Percentiles rank a stretch among this genome's conserved stretches.
Evolutionary conservation across 352 stramenopile species (phyloP).

Genomic region (Elongisporangium senticosum): DNA sequence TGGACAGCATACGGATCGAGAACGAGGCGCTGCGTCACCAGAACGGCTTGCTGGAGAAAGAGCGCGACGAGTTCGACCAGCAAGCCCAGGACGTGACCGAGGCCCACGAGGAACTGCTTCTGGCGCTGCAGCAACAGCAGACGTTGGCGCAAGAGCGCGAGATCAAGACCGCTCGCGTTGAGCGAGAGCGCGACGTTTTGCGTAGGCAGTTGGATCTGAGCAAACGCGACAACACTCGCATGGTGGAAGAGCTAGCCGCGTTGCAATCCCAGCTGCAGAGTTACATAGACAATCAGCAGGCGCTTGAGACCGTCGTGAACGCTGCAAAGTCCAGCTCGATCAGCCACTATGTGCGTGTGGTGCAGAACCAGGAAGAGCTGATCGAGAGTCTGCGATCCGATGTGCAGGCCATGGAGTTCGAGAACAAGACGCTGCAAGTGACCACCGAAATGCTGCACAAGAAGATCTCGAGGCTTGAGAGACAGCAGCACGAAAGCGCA

Average conservation of each 20-base stretch:
- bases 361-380: slow-evolving; percentile 39
- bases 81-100: slow-evolving; percentile 20
- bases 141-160: slow-evolving; percentile 28
- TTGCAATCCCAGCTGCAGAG: slow-evolving; percentile 37
- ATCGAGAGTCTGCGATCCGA: slow-evolving; percentile 52
- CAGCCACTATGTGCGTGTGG: slow-evolving; percentile 21
- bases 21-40: slow-evolving; percentile 40
- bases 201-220: slow-evolving; percentile 37
- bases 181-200: slow-evolving; percentile 23
- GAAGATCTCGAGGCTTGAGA: slow-evolving; percentile 28
- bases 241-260: slow-evolving; percentile 44
- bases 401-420: slow-evolving; percentile 63
- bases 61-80: slow-evolving; percentile 21
- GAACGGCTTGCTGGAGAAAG: slow-evolving; percentile 11
- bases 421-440: slow-evolving; percentile 42
- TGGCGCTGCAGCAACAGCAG: slow-evolving; percentile 37
- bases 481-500: slow-evolving; percentile 3
- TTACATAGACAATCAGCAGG: slow-evolving; percentile 34
- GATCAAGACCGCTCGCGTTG: slow-evolving; percentile 10
- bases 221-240: slow-evolving; percentile 37
- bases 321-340: slow-evolving; percentile 14
- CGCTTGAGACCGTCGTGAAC: slow-evolving; percentile 26
- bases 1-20: slow-evolving; percentile 34
- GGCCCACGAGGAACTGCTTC: slow-evolving; percentile 43
- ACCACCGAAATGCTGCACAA: slow-evolving; percentile 33